Percentiles rank a stretch among this genome's conserved stretches.
Evolutionary conservation across 2,329 filamentous ascomycete species (phyloP).

Genomic region (Botrytis elliptica): DNA sequence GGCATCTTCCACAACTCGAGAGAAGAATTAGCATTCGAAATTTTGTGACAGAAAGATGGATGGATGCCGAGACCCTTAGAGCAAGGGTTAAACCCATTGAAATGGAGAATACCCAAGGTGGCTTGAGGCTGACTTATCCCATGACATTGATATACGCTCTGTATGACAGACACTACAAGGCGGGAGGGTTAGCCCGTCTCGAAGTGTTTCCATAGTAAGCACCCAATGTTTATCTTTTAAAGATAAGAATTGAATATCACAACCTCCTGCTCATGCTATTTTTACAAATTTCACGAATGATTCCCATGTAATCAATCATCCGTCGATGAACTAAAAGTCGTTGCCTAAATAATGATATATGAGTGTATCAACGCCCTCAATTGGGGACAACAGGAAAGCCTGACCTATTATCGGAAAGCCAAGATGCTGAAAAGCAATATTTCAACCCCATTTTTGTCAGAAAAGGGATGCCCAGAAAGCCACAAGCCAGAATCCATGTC

Average conservation of each 20-base stretch:
- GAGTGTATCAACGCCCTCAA: background rate
- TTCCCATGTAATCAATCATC: background rate
- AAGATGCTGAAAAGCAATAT: constrained; percentile 10
- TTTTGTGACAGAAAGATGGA: too few relatives aligned
- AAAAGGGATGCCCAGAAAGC: constrained; percentile 10
- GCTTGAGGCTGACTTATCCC: constrained; percentile 9
- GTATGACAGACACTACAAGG: background rate
- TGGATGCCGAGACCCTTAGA: constrained; percentile 5
- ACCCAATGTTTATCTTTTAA: background rate
- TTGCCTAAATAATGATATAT: constrained; percentile 13
- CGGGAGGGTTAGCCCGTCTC: background rate
- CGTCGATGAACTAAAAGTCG: background rate
- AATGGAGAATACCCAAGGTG: background rate
- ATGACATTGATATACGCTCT: background rate
- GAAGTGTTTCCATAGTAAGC: background rate
- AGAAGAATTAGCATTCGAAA: background rate
- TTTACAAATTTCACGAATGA: background rate
- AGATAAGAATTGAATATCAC: background rate
- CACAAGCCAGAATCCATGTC: background rate
- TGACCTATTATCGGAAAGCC: constrained; percentile 3
- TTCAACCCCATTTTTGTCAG: background rate
- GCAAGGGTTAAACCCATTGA: background rate
- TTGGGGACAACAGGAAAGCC: too few relatives aligned
- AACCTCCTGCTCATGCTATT: background rate
- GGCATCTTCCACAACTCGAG: background rate